A percentile compares a stretch with the other conserved stretches of the same genome.
Conservation (phyloP, 2,329 filamentous ascomycete genomes). For the Beauveria brongniartii region DNA sequence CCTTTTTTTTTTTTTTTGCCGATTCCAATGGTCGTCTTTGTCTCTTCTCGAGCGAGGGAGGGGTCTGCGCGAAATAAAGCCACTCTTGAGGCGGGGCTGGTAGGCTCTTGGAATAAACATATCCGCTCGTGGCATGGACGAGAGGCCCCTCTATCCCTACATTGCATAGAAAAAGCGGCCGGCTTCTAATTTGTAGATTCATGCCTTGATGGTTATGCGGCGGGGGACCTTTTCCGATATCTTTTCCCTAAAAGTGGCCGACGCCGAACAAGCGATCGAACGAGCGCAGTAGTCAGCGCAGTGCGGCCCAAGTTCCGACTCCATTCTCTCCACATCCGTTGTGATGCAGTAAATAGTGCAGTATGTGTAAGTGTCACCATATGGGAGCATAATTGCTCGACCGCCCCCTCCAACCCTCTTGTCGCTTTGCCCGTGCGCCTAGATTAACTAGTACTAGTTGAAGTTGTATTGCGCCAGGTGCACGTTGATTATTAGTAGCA, state of each 20-base stretch:
- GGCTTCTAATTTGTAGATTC: not conserved
- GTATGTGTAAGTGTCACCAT: not conserved
- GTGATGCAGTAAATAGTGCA: not conserved
- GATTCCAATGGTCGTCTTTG: not conserved
- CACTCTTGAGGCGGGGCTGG: not conserved
- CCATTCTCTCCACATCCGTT: not conserved
- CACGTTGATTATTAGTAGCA: not conserved
- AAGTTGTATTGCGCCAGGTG: not conserved
- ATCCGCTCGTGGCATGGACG: not conserved
- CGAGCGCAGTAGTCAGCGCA: constrained; percentile 3
- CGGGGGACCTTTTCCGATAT: not conserved
- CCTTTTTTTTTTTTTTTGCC: not conserved
- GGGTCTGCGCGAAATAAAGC: constrained; percentile 2
- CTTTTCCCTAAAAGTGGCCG: not conserved
- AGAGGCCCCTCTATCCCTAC: not conserved
- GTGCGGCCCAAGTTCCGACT: not conserved
- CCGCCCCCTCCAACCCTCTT: not conserved
- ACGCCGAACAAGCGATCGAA: constrained; percentile 2
- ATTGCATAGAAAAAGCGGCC: not conserved
- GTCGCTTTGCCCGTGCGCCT: not conserved
- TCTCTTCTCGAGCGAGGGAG: not conserved
- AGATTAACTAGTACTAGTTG: not conserved
- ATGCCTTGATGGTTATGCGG: not conserved
- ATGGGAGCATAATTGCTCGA: constrained; percentile 1
- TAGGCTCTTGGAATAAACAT: not conserved